phyloP scores from a whole-genome alignment of 345 rosid genomes.

The Corymbia maculata region DNA sequence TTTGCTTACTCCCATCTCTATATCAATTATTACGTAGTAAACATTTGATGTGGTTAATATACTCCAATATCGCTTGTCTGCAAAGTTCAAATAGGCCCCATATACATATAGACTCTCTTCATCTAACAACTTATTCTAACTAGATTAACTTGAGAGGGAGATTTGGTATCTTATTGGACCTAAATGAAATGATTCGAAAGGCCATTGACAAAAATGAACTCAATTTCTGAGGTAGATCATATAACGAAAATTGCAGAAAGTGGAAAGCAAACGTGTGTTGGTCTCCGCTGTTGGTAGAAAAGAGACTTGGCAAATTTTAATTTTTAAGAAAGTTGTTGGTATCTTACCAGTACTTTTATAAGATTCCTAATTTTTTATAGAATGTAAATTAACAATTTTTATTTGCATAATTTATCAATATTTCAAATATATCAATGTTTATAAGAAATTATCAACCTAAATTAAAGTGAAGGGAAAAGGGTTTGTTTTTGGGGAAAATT shows the following conservation, averaged over 20 bases:
- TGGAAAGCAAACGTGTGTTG: neutral
- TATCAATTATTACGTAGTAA: too few relatives aligned
- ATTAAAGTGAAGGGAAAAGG: neutral
- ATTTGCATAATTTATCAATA: rapidly evolving
- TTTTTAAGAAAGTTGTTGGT: neutral
- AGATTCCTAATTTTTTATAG: too few relatives aligned
- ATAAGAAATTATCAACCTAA: neutral
- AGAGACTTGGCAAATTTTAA: neutral
- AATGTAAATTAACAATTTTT: neutral
- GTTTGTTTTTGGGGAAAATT: neutral
- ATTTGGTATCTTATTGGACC: too few relatives aligned
- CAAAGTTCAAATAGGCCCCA: too few relatives aligned
- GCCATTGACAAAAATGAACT: neutral
- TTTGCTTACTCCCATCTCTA: neutral
- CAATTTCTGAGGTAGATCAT: neutral
- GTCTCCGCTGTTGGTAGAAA: neutral
- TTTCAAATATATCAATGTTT: rapidly evolving
- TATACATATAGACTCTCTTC: too few relatives aligned
- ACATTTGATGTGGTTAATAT: too few relatives aligned
- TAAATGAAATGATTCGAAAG: neutral
- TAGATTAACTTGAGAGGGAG: too few relatives aligned
- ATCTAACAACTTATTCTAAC: too few relatives aligned
- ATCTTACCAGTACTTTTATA: neutral
- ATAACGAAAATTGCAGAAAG: neutral
- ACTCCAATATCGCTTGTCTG: neutral